phyloP scores from a whole-genome alignment of 176 grass and related monocot species.

The Phragmites australis region DNA sequence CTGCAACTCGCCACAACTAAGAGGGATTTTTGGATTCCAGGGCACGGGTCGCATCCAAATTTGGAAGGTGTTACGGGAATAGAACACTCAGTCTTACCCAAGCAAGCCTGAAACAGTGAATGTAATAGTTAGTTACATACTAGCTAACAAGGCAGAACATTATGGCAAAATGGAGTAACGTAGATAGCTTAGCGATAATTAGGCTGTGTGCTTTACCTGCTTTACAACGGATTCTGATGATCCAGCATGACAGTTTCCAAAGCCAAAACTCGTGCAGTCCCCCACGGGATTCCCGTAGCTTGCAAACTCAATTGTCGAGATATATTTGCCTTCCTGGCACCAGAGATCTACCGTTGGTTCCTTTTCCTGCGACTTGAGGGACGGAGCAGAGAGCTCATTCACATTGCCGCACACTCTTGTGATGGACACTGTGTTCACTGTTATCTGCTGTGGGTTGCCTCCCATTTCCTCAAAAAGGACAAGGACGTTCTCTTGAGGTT shows the following conservation, averaged over 20 bases:
- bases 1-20: slow-evolving; percentile 54
- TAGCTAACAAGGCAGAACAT: background rate
- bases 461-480: slow-evolving; percentile 86
- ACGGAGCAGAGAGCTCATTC: slow-evolving; percentile 21
- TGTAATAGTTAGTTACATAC: background rate
- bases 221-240: slow-evolving; percentile 34
- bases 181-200: background rate
- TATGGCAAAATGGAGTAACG: background rate
- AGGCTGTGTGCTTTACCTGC: slow-evolving; percentile 32
- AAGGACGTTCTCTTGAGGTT: slow-evolving; percentile 53
- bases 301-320: slow-evolving; percentile 51
- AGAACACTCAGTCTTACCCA: slow-evolving; percentile 49
- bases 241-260: slow-evolving; percentile 54
- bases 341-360: slow-evolving; percentile 28
- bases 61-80: slow-evolving; percentile 35
- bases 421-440: slow-evolving; percentile 61
- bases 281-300: slow-evolving; percentile 57
- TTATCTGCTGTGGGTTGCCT: slow-evolving; percentile 67
- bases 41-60: slow-evolving; percentile 56
- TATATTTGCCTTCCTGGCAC: slow-evolving; percentile 52
- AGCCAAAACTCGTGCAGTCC: slow-evolving; percentile 22
- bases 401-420: slow-evolving; percentile 39
- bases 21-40: slow-evolving; percentile 47
- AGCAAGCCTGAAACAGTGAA: slow-evolving; percentile 47
- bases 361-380: slow-evolving; percentile 32